Evolutionary conservation across 1,284 basidiomycete genomes (phyloP).

Genomic region (Tetrapyrgos nigripes): DNA sequence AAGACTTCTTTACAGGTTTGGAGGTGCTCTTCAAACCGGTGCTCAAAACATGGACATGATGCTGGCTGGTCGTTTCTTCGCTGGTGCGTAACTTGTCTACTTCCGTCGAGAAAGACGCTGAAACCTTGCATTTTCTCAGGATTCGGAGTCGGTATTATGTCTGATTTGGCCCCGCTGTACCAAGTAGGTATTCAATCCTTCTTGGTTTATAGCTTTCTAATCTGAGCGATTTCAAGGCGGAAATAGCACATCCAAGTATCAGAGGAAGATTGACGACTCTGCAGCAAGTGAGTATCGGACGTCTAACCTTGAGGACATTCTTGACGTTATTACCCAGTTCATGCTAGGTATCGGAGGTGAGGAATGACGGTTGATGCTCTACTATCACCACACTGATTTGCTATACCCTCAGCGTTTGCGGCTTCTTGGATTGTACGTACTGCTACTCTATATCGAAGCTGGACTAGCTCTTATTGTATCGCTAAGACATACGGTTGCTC

Average conservation of each 20-base stretch:
- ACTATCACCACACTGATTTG: background rate
- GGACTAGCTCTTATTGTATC: background rate
- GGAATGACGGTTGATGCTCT: background rate
- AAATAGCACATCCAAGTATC: constrained; percentile 70
- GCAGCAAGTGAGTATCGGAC: constrained; percentile 49
- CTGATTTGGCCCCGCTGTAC: constrained; percentile 66
- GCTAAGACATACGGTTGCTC: constrained; percentile 46
- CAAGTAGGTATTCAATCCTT: constrained; percentile 29
- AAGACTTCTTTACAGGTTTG: too few relatives aligned
- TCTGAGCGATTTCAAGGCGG: constrained; percentile 36
- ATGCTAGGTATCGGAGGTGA: constrained; percentile 50
- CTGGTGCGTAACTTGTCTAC: constrained; percentile 34
- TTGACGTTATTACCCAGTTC: constrained; percentile 27
- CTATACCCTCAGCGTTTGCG: constrained; percentile 40
- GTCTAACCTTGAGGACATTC: background rate
- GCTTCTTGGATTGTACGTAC: constrained; percentile 49
- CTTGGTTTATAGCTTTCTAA: background rate
- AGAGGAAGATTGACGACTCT: constrained; percentile 66
- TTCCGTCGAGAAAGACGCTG: background rate
- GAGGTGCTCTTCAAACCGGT: constrained; percentile 57
- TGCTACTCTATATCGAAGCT: background rate
- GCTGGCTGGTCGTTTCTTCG: constrained; percentile 68
- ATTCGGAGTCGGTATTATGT: constrained; percentile 55
- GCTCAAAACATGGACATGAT: constrained; percentile 64
- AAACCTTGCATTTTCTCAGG: constrained; percentile 19